Evolutionary conservation across 2,329 filamentous ascomycete genomes (phyloP), one percentile per base, ranked within the genome.

Genomic region (Colletotrichum cordylinicola): DNA sequence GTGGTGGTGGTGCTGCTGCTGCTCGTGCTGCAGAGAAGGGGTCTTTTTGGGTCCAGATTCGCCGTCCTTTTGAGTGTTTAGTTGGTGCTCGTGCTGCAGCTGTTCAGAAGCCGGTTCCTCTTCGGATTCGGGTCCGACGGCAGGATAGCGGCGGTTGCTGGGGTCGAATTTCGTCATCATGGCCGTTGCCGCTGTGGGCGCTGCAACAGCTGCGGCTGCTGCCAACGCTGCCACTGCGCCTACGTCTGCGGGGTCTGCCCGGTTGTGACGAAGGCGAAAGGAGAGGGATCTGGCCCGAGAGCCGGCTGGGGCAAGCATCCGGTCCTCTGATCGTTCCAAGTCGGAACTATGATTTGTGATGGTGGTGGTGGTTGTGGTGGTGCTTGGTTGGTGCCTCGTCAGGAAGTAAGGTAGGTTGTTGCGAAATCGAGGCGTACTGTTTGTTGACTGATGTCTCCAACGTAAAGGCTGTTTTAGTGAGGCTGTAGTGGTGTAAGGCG

Each of bases 151-250:
- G 52, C 33, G 66, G 48, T 48, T 27, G n/a, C 60, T 27, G 64
- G 56, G 52, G 72, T 64, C 58, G 35, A 67, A 52, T 69, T 74
- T 76, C 74, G 70, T 76, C 74, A 76, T 76, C 56, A 76, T 76
- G 68, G 61, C 67, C 15, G 60, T 24, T 39, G 72, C 67, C 31
- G 61, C 61, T 18, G 65, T 58, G 18, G 67, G 56, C 55, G 67
- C 56, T 70, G 67, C 67, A 8, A 70, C 56, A 4, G 67, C 67
- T 48, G 67, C 56, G 15, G 67, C 67, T 48, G 67, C 67, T 15
- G 67, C 67, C 10, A 62, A 16, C 12, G 55, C 67, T 33, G 55
- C 55, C 9, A 43, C 35, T 29, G 35, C 55, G 21, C 52, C 35
- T 43, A 33, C 21, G 35, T 33, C 43, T 52, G 69, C 43, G 43